Evolutionary conservation across 345 rosid species (phyloP).

Genomic region (Populus ilicifolia): DNA sequence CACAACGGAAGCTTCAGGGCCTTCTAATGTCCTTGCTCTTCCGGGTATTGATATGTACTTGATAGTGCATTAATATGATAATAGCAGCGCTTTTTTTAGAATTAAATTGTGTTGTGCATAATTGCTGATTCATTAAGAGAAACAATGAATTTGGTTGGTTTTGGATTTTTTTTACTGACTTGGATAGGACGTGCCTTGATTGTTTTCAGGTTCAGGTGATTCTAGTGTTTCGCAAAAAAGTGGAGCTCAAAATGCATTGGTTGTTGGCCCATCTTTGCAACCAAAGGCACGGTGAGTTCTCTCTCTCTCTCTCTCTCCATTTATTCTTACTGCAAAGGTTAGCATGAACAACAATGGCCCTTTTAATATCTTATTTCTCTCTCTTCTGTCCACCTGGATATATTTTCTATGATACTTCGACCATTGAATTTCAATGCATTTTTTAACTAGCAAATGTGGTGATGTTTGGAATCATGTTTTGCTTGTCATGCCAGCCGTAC

Average conservation of each 20-base stretch:
- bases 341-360: background rate
- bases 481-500: background rate
- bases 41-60: constrained; percentile 40
- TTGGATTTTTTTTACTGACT: background rate
- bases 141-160: background rate
- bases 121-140: background rate
- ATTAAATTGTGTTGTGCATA: background rate
- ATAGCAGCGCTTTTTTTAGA: too few species aligned
- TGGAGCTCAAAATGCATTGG: constrained; percentile 57
- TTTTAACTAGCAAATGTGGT: background rate
- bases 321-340: background rate
- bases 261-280: constrained; percentile 79
- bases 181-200: background rate
- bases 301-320: background rate
- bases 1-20: constrained; percentile 22
- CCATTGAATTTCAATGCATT: too few species aligned
- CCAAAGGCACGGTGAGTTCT: constrained; percentile 55
- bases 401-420: background rate
- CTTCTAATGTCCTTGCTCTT: constrained; percentile 66
- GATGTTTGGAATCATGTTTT: too few species aligned
- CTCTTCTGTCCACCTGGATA: background rate
- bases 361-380: background rate
- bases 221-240: constrained; percentile 48
- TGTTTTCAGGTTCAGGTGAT: constrained; percentile 57
- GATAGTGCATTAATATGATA: background rate